These are phyloP conservation scores for Marasmius oreades DNA, from an alignment of 1,284 basidiomycete genomes.

Conservation along the genomic window DNA sequence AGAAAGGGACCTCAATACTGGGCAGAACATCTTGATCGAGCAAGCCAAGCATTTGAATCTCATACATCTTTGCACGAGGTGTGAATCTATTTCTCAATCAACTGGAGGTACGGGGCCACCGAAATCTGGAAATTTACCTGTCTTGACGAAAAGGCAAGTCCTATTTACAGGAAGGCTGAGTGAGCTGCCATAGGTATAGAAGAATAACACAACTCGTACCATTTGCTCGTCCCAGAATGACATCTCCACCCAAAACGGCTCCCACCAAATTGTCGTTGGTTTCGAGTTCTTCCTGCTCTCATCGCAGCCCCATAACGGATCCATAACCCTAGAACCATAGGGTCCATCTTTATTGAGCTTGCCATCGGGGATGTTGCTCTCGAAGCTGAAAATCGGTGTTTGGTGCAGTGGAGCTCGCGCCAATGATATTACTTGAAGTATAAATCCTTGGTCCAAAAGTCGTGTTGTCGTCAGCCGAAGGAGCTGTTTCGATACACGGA, in stretches of 20 bases:
- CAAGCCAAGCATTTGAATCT: constrained; percentile 90
- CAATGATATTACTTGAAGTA: constrained; percentile 86
- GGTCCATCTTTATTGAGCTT: constrained; percentile 43
- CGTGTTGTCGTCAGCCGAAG: constrained; percentile 91
- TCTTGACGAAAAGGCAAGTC: constrained; percentile 85
- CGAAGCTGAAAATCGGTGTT: constrained; percentile 86
- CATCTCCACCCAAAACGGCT: constrained; percentile 80
- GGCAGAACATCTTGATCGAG: constrained; percentile 86
- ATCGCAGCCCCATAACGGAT: constrained; percentile 83
- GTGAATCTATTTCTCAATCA: constrained; percentile 58
- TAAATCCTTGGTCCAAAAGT: constrained; percentile 94
- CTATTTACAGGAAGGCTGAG: not conserved
- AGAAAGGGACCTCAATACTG: constrained; percentile 80
- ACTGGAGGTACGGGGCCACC: constrained; percentile 3
- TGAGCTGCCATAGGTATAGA: too few species aligned
- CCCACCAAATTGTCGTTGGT: constrained; percentile 75
- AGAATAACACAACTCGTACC: constrained; percentile 17
- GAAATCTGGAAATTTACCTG: constrained; percentile 41
- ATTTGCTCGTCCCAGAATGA: constrained; percentile 85
- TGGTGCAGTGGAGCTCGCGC: constrained; percentile 93
- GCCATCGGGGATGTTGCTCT: constrained; percentile 47
- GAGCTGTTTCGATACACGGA: constrained; percentile 87
- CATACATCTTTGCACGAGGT: constrained; percentile 89
- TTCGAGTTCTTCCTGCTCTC: constrained; percentile 34
- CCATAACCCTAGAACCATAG: constrained; percentile 48